Base-by-base conservation (phyloP, 2,329 filamentous ascomycete species). In the Fusarium abutilonis region DNA sequence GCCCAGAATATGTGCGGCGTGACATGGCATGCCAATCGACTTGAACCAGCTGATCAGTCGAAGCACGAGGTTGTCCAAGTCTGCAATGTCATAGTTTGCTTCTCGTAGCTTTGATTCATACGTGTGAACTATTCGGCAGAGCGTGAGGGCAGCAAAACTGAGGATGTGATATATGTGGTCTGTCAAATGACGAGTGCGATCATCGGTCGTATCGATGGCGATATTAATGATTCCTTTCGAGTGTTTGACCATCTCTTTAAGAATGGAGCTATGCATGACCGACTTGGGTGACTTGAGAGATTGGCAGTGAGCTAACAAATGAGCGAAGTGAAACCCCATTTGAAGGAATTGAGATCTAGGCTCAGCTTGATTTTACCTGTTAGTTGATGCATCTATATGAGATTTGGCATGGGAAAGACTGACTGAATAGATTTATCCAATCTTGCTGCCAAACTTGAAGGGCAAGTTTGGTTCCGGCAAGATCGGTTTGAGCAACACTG, bases 151-250 rank as follows among this genome's bases (percentile, higher is more conserved):
- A 2, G 71, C 67, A 32, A 73, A 72, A 7, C 63, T 66, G n/a
- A 73, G 29, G 15, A 70, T 49, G 28, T 72, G 71, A 26, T 72
- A 73, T 10, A 73, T 72, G 35, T 73, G 70, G 34, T 73, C 71
- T 0, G 70, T 73, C 13, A 73, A 43, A 34, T 73, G 70, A 0
- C 68, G 64, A 11, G 70, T 72, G 1, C 70, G 67, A 13, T 69
- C 70, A 15, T 73, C 71, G 1, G 64, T 35, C 14, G 70, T 72
- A 14, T 71, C 65, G 4, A 73, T 67, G n/a, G 70, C 71, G 0
- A 74, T 63, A 2, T 64, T 68, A 14, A 74, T 71, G 28, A 75
- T 71, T 1, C 51, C 60, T 40, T 59, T 61, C 1, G 66, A 64
- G 0, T 59, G 56, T 0, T 48, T 51, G 3, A 73, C 53, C 67